Conservation (phyloP, 148 eudicot genomes). For the Camellia granthamiana region DNA sequence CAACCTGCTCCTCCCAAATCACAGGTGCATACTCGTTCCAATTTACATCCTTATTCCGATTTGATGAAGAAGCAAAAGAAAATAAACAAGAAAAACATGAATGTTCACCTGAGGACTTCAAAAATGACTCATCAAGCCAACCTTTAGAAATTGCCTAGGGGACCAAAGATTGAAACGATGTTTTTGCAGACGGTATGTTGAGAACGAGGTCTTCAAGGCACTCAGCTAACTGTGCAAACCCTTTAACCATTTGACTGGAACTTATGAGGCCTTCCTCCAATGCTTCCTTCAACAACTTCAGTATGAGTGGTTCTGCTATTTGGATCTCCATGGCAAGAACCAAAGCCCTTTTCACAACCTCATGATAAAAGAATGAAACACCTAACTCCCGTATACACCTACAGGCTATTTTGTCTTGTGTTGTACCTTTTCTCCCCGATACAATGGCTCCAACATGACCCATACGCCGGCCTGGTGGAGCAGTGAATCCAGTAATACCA, state of each 20-base stretch:
- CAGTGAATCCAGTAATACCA: neutral
- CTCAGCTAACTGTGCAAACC: conserved; percentile 75
- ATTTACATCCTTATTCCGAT: too few species aligned
- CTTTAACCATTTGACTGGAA: conserved; percentile 87
- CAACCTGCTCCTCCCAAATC: too few species aligned
- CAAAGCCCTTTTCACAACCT: conserved; percentile 89
- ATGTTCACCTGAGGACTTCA: conserved; percentile 32
- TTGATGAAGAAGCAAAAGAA: too few species aligned
- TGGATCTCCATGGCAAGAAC: conserved; percentile 78
- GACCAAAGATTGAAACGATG: conserved; percentile 53
- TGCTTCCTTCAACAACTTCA: conserved; percentile 73
- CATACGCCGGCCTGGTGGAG: neutral
- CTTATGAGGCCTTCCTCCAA: conserved; percentile 90
- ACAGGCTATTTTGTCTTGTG: conserved; percentile 37
- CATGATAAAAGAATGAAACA: conserved; percentile 87
- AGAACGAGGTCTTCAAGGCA: conserved; percentile 91
- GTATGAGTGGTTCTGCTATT: conserved; percentile 60
- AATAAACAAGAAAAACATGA: too few species aligned
- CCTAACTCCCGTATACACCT: conserved; percentile 87
- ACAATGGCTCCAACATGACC: neutral
- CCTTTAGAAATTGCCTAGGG: conserved; percentile 72
- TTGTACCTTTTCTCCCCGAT: too few species aligned
- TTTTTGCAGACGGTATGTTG: conserved; percentile 78
- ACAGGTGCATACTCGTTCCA: too few species aligned
- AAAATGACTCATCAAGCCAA: conserved; percentile 76